Conservation (phyloP, 2,329 filamentous ascomycete species). For the Fusarium protoensiforme region DNA sequence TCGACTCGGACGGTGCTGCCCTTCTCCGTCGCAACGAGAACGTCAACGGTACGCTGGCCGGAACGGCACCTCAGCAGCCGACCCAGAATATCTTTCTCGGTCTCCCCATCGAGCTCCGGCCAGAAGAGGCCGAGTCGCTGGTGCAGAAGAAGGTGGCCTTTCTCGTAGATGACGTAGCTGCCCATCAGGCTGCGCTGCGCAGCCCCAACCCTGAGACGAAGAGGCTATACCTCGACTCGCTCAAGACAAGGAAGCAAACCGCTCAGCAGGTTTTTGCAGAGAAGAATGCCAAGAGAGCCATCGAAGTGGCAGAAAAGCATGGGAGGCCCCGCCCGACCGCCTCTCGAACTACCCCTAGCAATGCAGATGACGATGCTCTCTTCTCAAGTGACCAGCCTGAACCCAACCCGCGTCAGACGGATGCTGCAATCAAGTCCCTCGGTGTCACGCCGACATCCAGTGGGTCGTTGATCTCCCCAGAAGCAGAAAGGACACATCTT, state of each 20-base stretch:
- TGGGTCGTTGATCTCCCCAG: slow-evolving; percentile 42
- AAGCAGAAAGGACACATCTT: slow-evolving; percentile 16
- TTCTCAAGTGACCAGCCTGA: slow-evolving; percentile 35
- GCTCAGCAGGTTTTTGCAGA: slow-evolving; percentile 55
- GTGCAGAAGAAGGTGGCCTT: slow-evolving; percentile 81
- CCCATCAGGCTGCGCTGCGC: slow-evolving; percentile 74
- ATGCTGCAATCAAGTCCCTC: slow-evolving; percentile 36
- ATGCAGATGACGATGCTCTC: slow-evolving; percentile 23
- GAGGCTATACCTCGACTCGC: slow-evolving; percentile 71
- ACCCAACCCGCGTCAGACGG: slow-evolving; percentile 10
- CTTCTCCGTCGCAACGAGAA: slow-evolving; percentile 82
- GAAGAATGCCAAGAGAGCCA: slow-evolving; percentile 51
- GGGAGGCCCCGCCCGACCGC: slow-evolving; percentile 11
- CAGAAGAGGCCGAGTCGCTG: slow-evolving; percentile 87
- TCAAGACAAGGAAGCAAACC: slow-evolving; percentile 54
- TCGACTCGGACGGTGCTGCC: slow-evolving; percentile 84
- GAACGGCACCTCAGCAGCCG: slow-evolving; percentile 89
- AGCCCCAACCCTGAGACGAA: slow-evolving; percentile 67
- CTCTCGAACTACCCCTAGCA: not conserved
- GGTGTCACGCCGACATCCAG: slow-evolving; percentile 52
- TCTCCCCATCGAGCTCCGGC: slow-evolving; percentile 87
- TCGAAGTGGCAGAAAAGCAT: slow-evolving; percentile 40
- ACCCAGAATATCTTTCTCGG: slow-evolving; percentile 96
- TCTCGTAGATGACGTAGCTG: slow-evolving; percentile 81
- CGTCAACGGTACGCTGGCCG: slow-evolving; percentile 87